Percentiles rank a stretch among this genome's conserved stretches.
Evolutionary conservation across 2,329 filamentous ascomycete genomes (phyloP).

Genomic region (Elsinoe perseae): DNA sequence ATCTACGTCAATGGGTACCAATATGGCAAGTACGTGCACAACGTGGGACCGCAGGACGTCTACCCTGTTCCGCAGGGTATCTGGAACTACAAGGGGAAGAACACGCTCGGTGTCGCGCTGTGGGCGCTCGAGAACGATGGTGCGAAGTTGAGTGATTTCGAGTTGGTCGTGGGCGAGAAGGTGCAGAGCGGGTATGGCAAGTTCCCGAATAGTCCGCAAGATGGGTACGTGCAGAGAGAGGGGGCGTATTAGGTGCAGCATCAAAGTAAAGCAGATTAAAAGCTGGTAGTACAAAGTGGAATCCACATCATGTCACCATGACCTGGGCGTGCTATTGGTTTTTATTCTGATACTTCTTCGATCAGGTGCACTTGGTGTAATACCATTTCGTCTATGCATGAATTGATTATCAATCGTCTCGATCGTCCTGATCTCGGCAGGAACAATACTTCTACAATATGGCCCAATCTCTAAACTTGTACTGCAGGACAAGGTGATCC

Average conservation of each 20-base stretch:
- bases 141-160: constrained; percentile 45
- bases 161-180: constrained; percentile 25
- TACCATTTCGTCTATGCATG: neutral
- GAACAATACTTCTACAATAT: too few relatives aligned
- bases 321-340: too few relatives aligned
- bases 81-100: constrained; percentile 61
- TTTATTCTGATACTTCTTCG: too few relatives aligned
- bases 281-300: neutral
- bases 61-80: constrained; percentile 70
- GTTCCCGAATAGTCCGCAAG: constrained; percentile 26
- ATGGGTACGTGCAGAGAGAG: constrained; percentile 25
- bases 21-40: constrained; percentile 60
- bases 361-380: neutral
- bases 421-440: too few relatives aligned
- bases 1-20: constrained; percentile 69
- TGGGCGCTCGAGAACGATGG: constrained; percentile 57
- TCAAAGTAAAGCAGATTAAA: neutral
- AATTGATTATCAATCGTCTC: too few relatives aligned
- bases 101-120: constrained; percentile 60
- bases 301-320: neutral
- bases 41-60: constrained; percentile 64
- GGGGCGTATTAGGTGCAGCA: constrained; percentile 26
- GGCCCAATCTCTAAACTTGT: too few relatives aligned
- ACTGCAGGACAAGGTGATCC: too few relatives aligned
- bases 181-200: constrained; percentile 30